These are phyloP conservation scores for Trametes gibbosa DNA, from an alignment of 768 basidiomycete genomes.

Conservation along the genomic window DNA sequence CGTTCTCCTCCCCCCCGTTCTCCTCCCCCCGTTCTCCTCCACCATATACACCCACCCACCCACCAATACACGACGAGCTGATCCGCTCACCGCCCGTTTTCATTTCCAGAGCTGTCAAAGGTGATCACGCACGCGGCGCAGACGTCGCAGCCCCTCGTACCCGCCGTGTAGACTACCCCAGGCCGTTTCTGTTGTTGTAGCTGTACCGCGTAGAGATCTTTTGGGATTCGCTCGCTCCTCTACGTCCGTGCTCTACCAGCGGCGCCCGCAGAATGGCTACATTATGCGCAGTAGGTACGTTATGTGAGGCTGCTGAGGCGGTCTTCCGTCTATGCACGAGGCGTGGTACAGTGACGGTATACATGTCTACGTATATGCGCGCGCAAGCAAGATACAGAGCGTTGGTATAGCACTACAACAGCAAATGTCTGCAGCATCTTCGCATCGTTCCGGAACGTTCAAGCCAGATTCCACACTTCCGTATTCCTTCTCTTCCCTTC, in stretches of 20 bases:
- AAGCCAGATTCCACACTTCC: too few species aligned
- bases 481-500: neutral
- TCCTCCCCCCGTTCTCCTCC: too few species aligned
- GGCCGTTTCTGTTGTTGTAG: neutral
- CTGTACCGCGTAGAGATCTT: neutral
- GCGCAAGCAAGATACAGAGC: neutral
- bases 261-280: neutral
- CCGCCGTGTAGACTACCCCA: conserved; percentile 11
- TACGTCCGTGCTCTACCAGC: too few species aligned
- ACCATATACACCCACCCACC: too few species aligned
- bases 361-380: conserved; percentile 1
- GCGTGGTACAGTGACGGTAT: neutral
- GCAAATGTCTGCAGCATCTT: neutral
- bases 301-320: too few species aligned
- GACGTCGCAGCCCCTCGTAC: conserved; percentile 26
- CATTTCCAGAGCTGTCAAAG: conserved; percentile 71
- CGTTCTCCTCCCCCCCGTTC: too few species aligned
- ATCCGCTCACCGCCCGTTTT: neutral
- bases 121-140: conserved; percentile 71
- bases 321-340: too few species aligned
- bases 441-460: too few species aligned
- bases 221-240: too few species aligned
- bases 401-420: neutral
- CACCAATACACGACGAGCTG: too few species aligned
- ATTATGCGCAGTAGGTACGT: too few species aligned